These are phyloP conservation scores for Straminergon stramineum DNA, from an alignment of 225 moss, liverwort and hornwort genomes.

Conservation along the genomic window DNA sequence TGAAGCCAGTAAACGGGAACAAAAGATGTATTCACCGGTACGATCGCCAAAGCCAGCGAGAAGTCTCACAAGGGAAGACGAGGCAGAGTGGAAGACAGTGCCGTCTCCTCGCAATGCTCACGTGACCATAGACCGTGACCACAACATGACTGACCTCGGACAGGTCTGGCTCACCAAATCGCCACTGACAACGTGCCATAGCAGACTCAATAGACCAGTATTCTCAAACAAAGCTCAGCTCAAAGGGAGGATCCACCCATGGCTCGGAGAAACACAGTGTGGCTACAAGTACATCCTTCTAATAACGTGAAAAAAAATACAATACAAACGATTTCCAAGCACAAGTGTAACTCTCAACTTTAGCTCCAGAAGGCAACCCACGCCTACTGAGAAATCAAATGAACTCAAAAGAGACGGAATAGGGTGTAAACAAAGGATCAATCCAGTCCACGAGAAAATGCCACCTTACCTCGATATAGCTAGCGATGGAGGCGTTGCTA, in stretches of 20 bases:
- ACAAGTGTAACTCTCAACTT: not conserved
- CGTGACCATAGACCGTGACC: conserved; percentile 6
- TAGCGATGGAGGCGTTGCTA: conserved; percentile 90
- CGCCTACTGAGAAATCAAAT: not conserved
- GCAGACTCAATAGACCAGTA: not conserved
- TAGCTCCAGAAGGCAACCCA: conserved; percentile 2
- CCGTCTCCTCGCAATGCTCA: conserved; percentile 8
- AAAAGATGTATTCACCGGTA: not conserved
- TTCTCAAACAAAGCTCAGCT: not conserved
- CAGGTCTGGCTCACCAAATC: conserved; percentile 3
- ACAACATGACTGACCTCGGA: conserved; percentile 12
- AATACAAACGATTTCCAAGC: not conserved
- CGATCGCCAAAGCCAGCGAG: not conserved
- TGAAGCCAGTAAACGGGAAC: not conserved
- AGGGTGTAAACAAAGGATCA: not conserved
- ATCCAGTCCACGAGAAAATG: conserved; percentile 12
- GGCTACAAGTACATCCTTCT: not conserved
- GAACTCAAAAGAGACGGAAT: not conserved
- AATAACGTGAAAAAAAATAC: not conserved
- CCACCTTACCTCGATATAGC: conserved; percentile 82
- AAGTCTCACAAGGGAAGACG: not conserved
- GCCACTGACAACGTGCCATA: not conserved
- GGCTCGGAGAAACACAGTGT: not conserved
- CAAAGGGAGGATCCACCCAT: not conserved
- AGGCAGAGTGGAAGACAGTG: not conserved